A percentile compares a stretch with the other conserved stretches of the same genome.
Conservation (phyloP, 2,329 filamentous ascomycete genomes). For the Zopfia rhizophila region DNA sequence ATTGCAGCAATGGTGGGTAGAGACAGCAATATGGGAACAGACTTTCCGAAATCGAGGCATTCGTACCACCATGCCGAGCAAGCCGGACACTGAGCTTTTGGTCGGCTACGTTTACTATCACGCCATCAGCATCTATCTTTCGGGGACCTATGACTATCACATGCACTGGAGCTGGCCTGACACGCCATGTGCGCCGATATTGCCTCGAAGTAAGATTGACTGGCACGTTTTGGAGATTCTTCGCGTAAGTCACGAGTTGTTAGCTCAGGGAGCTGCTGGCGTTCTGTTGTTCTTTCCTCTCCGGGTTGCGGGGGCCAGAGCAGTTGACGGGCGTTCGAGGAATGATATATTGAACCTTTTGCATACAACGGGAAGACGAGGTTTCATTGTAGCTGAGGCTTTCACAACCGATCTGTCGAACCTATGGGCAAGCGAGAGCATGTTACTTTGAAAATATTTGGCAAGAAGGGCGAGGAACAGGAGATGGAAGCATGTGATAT, state of each 20-base stretch:
- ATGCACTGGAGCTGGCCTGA: slow-evolving; percentile 23
- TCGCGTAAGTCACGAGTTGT: slow-evolving; percentile 22
- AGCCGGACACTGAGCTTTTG: slow-evolving; percentile 24
- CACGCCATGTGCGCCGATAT: slow-evolving; percentile 25
- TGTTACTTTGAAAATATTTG: too few relatives aligned
- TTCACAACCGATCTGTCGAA: slow-evolving; percentile 25
- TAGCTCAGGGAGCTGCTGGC: slow-evolving; percentile 30
- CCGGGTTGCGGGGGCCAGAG: slow-evolving; percentile 39
- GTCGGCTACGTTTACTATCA: slow-evolving; percentile 33
- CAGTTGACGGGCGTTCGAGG: slow-evolving; percentile 14
- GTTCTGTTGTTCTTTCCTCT: slow-evolving; percentile 38
- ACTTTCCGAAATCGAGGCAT: neutral
- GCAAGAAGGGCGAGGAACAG: too few relatives aligned
- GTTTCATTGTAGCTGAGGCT: slow-evolving; percentile 32
- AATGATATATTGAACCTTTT: slow-evolving; percentile 24
- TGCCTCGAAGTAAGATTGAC: slow-evolving; percentile 22
- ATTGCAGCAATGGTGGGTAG: slow-evolving; percentile 30
- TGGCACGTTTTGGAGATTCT: slow-evolving; percentile 34
- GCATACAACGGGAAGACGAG: slow-evolving; percentile 18
- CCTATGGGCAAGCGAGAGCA: slow-evolving; percentile 27
- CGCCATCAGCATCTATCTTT: slow-evolving; percentile 40
- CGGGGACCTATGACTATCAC: slow-evolving; percentile 40
- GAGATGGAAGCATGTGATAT: too few relatives aligned
- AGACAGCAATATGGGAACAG: slow-evolving; percentile 22
- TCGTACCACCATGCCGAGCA: neutral